Base-by-base conservation (phyloP, 2,329 filamentous ascomycete genomes). In the Coniella lustricola region DNA sequence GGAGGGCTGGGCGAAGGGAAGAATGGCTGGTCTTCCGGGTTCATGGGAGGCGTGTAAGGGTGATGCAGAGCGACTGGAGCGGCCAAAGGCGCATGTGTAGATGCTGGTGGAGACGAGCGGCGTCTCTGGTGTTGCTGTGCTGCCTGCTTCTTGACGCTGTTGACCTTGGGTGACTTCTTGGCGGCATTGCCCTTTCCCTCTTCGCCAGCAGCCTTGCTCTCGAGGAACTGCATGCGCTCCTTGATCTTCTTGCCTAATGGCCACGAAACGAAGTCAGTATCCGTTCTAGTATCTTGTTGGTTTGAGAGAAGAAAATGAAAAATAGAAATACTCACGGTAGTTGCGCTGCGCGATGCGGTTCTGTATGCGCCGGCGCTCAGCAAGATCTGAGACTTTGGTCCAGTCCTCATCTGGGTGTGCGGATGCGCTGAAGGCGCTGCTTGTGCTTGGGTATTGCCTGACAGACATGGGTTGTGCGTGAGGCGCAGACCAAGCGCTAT, bases 361-460 rank as follows among this genome's bases (percentile, higher is more conserved):
- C 71, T 97, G 90, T 72, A 96, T 95, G 64, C 90, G 81, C 61
- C 90, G 78, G 63, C 93, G 84, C 72, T 97, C 91, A 44, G 90
- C 91, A 52, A 97, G 83, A 68, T 97, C 91, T 50, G 91, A 95
- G 66, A 97, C 95, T 81, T 96, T 95, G 64, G 91, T 96, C 91
- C 91, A 97, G 73, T 97, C 91, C 72, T 97, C 91, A 63, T 96
- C 90, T 48, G 91, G 87, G 67, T 95, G 94, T 60, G 90, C 91
- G 55, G 89, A 94, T 60, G 85, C 86, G 70, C 88, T 94, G 75
- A 95, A 95, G 59, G 91, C 91, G 70, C 89, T 95, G 73, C 89
- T 95, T 54, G 87, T 94, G 64, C 84, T 53, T 22, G 51, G 51
- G 35, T 53, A 53, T 31, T 53, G 51, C 29, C 51, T 49, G 22